A percentile compares a stretch with the other conserved stretches of the same genome.
phyloP scores from a whole-genome alignment of 805 yeast genomes.

The Sugiyamaella floridensis region DNA sequence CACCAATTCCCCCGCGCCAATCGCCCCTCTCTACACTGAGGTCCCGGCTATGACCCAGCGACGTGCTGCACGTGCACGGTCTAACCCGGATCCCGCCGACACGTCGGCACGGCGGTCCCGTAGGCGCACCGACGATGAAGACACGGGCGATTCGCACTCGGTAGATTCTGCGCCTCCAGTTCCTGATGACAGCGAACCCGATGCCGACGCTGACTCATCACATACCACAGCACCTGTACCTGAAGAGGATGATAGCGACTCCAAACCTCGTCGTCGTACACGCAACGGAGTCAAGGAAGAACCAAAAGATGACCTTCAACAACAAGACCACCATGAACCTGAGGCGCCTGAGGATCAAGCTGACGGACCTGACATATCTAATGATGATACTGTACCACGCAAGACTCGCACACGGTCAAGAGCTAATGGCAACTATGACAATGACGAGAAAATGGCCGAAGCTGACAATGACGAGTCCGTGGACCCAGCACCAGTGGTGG shows the following conservation, averaged over 20 bases:
- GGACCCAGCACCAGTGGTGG: not conserved
- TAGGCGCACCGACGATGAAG: not conserved
- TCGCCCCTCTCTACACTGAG: not conserved
- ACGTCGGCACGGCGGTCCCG: not conserved
- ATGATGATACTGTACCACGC: too few relatives aligned
- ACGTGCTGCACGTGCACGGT: conserved; percentile 1
- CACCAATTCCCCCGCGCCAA: not conserved
- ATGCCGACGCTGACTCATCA: not conserved
- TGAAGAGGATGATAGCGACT: not conserved
- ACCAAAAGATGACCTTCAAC: not conserved
- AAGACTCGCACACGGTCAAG: too few relatives aligned
- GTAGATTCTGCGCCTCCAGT: not conserved
- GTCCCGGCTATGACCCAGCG: conserved; percentile 1
- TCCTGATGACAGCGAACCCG: not conserved
- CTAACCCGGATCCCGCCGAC: not conserved
- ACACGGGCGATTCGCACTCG: not conserved
- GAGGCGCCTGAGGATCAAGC: too few relatives aligned
- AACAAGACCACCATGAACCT: too few relatives aligned
- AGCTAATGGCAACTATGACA: not conserved
- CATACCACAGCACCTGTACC: not conserved
- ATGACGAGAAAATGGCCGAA: not conserved
- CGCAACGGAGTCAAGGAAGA: not conserved
- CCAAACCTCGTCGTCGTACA: not conserved
- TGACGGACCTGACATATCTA: too few relatives aligned
- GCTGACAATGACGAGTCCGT: too few relatives aligned